Evolutionary conservation across 2,329 filamentous ascomycete species (phyloP).

Genomic region (Exophiala sp.): DNA sequence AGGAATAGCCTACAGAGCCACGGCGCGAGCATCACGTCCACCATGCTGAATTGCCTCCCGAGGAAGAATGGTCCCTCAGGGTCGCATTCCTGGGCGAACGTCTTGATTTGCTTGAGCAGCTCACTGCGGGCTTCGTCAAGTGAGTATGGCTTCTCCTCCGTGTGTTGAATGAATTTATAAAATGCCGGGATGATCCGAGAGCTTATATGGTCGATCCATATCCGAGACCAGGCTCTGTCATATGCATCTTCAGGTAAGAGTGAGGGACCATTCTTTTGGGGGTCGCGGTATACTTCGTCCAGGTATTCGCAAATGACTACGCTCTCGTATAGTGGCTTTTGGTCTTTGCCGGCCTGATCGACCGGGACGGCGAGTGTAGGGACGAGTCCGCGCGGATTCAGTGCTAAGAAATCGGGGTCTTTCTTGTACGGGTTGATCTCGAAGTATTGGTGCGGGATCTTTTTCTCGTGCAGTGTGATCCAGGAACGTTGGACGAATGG

Average conservation of each 20-base stretch:
- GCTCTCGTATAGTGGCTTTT: slow-evolving; percentile 65
- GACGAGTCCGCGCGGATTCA: slow-evolving; percentile 74
- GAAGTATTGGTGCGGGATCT: slow-evolving; percentile 71
- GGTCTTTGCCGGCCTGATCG: slow-evolving; percentile 37
- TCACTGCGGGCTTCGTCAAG: slow-evolving; percentile 56
- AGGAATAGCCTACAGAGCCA: slow-evolving; percentile 71
- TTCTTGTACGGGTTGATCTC: slow-evolving; percentile 79
- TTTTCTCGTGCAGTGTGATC: slow-evolving; percentile 70
- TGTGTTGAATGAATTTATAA: slow-evolving; percentile 58
- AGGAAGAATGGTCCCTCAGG: slow-evolving; percentile 63
- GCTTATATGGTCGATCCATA: slow-evolving; percentile 73
- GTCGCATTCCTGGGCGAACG: slow-evolving; percentile 62
- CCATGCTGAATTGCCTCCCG: slow-evolving; percentile 60
- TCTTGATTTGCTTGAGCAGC: slow-evolving; percentile 57
- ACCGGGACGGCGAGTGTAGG: slow-evolving; percentile 57
- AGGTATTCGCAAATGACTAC: slow-evolving; percentile 71
- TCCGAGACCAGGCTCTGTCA: slow-evolving; percentile 59
- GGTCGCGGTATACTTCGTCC: slow-evolving; percentile 63
- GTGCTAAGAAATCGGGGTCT: slow-evolving; percentile 61
- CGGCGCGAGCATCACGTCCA: slow-evolving; percentile 69
- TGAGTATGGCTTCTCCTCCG: slow-evolving; percentile 39
- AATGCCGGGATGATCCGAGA: slow-evolving; percentile 65
- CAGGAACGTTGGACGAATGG: slow-evolving; percentile 65
- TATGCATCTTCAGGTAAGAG: slow-evolving; percentile 64
- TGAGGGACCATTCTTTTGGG: slow-evolving; percentile 39